Percentiles rank a stretch among this genome's conserved stretches.
These are phyloP conservation scores for Clitopilus hobsonii DNA, from an alignment of 768 basidiomycete genomes.

Conservation along the genomic window DNA sequence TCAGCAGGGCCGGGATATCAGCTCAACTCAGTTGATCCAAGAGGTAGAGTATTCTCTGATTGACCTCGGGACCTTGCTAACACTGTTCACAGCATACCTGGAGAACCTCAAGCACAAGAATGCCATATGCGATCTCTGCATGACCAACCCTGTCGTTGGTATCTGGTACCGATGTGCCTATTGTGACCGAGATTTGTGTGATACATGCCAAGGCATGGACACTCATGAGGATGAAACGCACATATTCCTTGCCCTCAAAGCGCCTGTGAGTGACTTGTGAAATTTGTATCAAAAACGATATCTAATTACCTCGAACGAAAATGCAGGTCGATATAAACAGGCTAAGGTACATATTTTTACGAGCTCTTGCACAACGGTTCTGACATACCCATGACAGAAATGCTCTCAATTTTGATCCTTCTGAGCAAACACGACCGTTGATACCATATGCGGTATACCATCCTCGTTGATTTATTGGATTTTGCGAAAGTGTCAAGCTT, in stretches of 20 bases:
- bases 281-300: conserved; percentile 1
- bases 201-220: conserved; percentile 73
- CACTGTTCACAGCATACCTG: conserved; percentile 50
- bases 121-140: conserved; percentile 85
- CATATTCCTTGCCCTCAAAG: conserved; percentile 86
- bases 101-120: conserved; percentile 51
- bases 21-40: conserved; percentile 40
- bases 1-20: conserved; percentile 53
- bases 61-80: not conserved
- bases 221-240: conserved; percentile 74
- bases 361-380: not conserved
- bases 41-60: conserved; percentile 36
- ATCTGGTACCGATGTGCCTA: conserved; percentile 91
- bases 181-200: conserved; percentile 85
- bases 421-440: conserved; percentile 48
- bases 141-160: conserved; percentile 68
- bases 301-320: conserved; percentile 5
- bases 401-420: conserved; percentile 55
- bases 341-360: conserved; percentile 49
- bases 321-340: conserved; percentile 69
- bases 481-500: not conserved
- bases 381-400: conserved; percentile 28
- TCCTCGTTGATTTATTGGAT: conserved; percentile 13
- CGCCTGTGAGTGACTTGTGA: conserved; percentile 44
- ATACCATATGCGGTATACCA: conserved; percentile 61